phyloP scores from a whole-genome alignment of 192 early-diverging fungal species.

The Allomyces macrogynus region DNA sequence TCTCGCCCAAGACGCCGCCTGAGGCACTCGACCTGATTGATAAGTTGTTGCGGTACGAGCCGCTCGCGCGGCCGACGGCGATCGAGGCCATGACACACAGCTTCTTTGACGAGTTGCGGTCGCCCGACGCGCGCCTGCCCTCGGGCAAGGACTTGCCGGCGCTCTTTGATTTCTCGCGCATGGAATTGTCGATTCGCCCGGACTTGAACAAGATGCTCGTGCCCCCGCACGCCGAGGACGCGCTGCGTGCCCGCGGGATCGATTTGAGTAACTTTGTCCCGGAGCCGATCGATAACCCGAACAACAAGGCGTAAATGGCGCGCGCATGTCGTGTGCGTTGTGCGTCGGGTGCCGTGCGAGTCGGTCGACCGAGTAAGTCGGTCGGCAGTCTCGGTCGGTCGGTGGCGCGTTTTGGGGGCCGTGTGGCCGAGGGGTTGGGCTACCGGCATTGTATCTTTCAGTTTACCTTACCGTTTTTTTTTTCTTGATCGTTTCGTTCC shows the following conservation, averaged over 20 bases:
- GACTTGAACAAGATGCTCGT: conserved; percentile 57
- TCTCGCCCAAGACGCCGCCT: conserved; percentile 57
- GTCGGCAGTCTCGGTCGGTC: too few species aligned
- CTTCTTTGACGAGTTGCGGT: conserved; percentile 93
- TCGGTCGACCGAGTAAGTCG: too few species aligned
- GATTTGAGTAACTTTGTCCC: conserved; percentile 54
- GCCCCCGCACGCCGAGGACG: conserved; percentile 53
- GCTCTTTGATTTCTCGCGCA: conserved; percentile 68
- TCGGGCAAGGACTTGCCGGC: conserved; percentile 66
- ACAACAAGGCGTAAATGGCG: too few species aligned
- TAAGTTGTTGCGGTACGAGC: conserved; percentile 79
- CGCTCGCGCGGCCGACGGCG: conserved; percentile 53
- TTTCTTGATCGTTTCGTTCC: too few species aligned
- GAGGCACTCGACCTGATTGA: conserved; percentile 77
- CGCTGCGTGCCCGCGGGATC: conserved; percentile 42
- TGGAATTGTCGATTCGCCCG: conserved; percentile 71
- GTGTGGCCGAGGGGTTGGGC: too few species aligned
- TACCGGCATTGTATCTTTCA: too few species aligned
- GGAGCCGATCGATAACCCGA: not conserved
- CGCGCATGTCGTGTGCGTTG: too few species aligned
- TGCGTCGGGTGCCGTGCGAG: too few species aligned
- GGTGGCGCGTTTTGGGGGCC: too few species aligned
- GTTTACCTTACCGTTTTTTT: too few species aligned
- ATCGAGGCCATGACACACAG: conserved; percentile 81
- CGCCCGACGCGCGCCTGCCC: conserved; percentile 57